These are phyloP conservation scores for Hericium coralloides DNA, from an alignment of 768 basidiomycete species.

Conservation along the genomic window DNA sequence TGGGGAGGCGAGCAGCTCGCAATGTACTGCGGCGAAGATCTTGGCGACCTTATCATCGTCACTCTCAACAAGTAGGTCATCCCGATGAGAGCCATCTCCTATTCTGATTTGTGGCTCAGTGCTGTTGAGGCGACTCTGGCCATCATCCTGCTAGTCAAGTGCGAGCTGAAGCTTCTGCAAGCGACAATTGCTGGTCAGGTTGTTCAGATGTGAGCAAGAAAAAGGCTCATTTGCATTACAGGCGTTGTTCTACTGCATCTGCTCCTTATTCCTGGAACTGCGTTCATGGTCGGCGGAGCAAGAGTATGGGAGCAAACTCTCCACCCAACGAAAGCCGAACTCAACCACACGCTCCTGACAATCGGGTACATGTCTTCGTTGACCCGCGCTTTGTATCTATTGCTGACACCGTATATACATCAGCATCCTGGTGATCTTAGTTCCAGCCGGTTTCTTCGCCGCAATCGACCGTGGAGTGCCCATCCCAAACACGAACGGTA, in stretches of 20 bases:
- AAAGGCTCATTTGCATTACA: slow-evolving; percentile 11
- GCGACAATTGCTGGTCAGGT: slow-evolving; percentile 55
- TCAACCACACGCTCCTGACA: slow-evolving; percentile 62
- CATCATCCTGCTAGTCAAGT: slow-evolving; percentile 54
- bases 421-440: slow-evolving; percentile 53
- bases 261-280: slow-evolving; percentile 58
- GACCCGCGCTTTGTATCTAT: neutral
- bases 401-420: neutral
- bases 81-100: neutral
- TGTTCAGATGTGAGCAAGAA: too few species aligned
- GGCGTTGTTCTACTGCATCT: slow-evolving; percentile 73
- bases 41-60: slow-evolving; percentile 60
- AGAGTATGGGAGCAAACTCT: slow-evolving; percentile 58
- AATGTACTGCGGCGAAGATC: slow-evolving; percentile 42
- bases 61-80: slow-evolving; percentile 53
- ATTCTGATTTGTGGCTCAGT: slow-evolving; percentile 23
- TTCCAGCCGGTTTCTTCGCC: slow-evolving; percentile 63
- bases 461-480: slow-evolving; percentile 34
- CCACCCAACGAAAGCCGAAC: slow-evolving; percentile 52
- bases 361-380: slow-evolving; percentile 42
- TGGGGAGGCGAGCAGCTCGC: slow-evolving; percentile 51
- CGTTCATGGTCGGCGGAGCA: slow-evolving; percentile 69
- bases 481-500: slow-evolving; percentile 6
- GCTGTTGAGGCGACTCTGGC: slow-evolving; percentile 66
- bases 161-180: slow-evolving; percentile 63